Evolutionary conservation across 2,329 filamentous ascomycete genomes (phyloP).

Genomic region (Penicillium psychrosexuale): DNA sequence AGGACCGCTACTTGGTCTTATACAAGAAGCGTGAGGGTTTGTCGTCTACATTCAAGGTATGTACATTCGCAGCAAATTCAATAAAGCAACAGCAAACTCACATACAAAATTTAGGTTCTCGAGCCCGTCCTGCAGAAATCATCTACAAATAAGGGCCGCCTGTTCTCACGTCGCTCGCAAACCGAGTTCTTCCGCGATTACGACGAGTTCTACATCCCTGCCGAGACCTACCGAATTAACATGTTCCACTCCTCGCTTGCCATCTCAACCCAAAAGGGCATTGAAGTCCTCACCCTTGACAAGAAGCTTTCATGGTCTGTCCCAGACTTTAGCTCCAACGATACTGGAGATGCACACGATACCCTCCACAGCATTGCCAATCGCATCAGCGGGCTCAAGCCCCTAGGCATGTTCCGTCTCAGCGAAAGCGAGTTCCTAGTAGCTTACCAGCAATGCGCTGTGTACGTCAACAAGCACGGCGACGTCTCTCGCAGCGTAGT

Average conservation of each 20-base stretch:
- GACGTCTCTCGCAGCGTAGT: conserved; percentile 91
- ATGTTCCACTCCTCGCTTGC: conserved; percentile 93
- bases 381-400: conserved; percentile 77
- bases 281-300: conserved; percentile 93
- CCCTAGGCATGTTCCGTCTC: conserved; percentile 93
- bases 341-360: conserved; percentile 55
- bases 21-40: conserved; percentile 95
- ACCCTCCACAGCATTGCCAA: conserved; percentile 80
- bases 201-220: conserved; percentile 97
- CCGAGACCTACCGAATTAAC: conserved; percentile 92
- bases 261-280: conserved; percentile 84
- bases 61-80: neutral
- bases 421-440: conserved; percentile 90
- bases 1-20: conserved; percentile 88
- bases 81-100: neutral
- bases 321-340: conserved; percentile 65
- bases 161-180: conserved; percentile 64
- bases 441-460: conserved; percentile 91
- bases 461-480: conserved; percentile 97
- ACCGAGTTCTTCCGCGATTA: conserved; percentile 98
- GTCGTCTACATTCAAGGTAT: conserved; percentile 80
- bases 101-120: conserved; percentile 59
- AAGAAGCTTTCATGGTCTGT: conserved; percentile 96
- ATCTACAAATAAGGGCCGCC: conserved; percentile 73
- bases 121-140: conserved; percentile 95